These are phyloP conservation scores for Strobilomyces echinocephalus DNA, from an alignment of 768 basidiomycete genomes.

Conservation along the genomic window DNA sequence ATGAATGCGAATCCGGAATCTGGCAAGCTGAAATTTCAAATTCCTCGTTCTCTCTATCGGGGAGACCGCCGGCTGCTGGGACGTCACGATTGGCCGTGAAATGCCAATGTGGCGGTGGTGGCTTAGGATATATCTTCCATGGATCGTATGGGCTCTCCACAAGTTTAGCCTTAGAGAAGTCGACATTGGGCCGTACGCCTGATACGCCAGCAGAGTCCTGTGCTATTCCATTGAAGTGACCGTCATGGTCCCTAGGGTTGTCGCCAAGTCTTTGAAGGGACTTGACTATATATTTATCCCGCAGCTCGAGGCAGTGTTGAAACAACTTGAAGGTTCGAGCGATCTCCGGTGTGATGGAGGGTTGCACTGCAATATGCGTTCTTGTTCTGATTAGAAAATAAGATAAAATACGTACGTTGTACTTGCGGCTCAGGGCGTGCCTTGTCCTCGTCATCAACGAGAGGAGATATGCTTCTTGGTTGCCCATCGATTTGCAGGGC, in stretches of 20 bases:
- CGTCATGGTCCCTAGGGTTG: slow-evolving; percentile 90
- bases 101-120: slow-evolving; percentile 96
- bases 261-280: slow-evolving; percentile 92
- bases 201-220: slow-evolving; percentile 58
- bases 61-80: slow-evolving; percentile 37
- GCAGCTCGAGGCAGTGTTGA: slow-evolving; percentile 79
- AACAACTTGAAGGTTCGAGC: slow-evolving; percentile 63
- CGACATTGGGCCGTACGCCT: slow-evolving; percentile 62
- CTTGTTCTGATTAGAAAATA: neutral
- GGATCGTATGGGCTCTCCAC: slow-evolving; percentile 39
- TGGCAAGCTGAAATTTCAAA: slow-evolving; percentile 70
- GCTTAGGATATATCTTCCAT: slow-evolving; percentile 90
- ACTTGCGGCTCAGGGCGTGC: slow-evolving; percentile 27
- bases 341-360: slow-evolving; percentile 39
- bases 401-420: slow-evolving; percentile 24
- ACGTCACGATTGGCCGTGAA: slow-evolving; percentile 55
- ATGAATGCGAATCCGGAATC: slow-evolving; percentile 64
- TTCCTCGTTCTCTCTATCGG: slow-evolving; percentile 34
- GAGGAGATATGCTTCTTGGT: slow-evolving; percentile 11
- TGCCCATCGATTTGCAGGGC: slow-evolving; percentile 21
- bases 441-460: slow-evolving; percentile 37
- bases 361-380: slow-evolving; percentile 14
- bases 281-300: slow-evolving; percentile 90
- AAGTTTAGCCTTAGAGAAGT: slow-evolving; percentile 27
- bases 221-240: slow-evolving; percentile 63